Conservation (phyloP, 495 filamentous ascomycete species). For the Lepidopterella palustris region DNA sequence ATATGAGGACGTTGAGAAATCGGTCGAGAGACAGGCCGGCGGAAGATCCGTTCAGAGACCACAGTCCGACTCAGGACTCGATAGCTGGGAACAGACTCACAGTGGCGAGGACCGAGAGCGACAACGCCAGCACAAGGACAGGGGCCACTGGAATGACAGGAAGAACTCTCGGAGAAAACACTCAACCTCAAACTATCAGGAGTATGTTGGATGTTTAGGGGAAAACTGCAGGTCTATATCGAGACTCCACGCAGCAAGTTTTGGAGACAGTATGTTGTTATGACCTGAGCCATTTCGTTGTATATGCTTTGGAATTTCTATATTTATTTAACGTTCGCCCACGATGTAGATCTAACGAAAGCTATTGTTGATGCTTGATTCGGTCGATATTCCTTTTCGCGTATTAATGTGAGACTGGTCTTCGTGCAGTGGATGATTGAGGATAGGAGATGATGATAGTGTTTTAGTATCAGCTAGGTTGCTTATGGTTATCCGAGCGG, state of each 20-base stretch:
- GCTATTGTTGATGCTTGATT: background rate
- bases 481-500: no score
- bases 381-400: no score
- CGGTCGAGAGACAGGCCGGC: slow-evolving; percentile 21
- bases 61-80: slow-evolving; percentile 2
- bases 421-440: no score
- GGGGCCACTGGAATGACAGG: slow-evolving; percentile 34
- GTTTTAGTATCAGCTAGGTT: no score
- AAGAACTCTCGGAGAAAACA: slow-evolving; percentile 30
- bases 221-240: background rate
- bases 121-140: slow-evolving; percentile 33
- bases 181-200: slow-evolving; percentile 43
- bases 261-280: background rate
- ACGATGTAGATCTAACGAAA: background rate
- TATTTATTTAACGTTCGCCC: background rate
- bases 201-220: slow-evolving; percentile 54
- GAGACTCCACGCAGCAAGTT: background rate
- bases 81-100: background rate
- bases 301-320: background rate
- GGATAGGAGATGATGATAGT: no score
- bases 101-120: slow-evolving; percentile 15
- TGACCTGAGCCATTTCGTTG: background rate
- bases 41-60: slow-evolving; percentile 29
- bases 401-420: no score
- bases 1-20: slow-evolving; percentile 32